Percentiles rank a stretch among this genome's conserved stretches.
Evolutionary conservation across 768 basidiomycete species (phyloP).

Genomic region (Suillus weaverae): DNA sequence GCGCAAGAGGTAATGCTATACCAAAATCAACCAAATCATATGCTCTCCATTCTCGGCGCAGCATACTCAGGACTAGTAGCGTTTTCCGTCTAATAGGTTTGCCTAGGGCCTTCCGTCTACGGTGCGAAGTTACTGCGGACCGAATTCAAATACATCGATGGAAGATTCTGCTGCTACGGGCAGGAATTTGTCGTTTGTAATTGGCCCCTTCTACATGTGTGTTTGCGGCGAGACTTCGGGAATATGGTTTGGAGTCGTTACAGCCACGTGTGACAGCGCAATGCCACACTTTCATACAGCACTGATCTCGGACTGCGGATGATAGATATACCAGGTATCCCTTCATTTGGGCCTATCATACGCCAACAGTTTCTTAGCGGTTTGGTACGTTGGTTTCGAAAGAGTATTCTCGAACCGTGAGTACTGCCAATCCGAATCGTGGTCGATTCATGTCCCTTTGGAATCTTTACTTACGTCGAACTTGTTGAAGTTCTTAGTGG

Average conservation of each 20-base stretch:
- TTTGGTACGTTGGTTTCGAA: background rate
- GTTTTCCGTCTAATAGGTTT: background rate
- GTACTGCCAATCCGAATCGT: background rate
- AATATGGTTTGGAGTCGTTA: background rate
- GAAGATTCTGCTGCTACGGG: background rate
- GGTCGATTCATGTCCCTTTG: background rate
- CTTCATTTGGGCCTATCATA: background rate
- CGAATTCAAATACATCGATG: background rate
- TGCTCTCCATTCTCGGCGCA: conserved; percentile 42
- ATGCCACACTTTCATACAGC: background rate
- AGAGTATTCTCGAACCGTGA: background rate
- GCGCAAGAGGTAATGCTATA: conserved; percentile 27
- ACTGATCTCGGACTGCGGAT: background rate
- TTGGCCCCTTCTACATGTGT: background rate
- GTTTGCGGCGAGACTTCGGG: background rate
- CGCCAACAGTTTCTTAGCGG: background rate
- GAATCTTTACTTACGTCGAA: background rate
- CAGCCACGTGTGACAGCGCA: background rate
- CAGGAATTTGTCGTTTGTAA: background rate
- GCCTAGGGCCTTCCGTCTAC: background rate
- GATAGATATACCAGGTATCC: background rate
- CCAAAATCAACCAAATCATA: conserved; percentile 30
- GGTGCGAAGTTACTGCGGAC: background rate
- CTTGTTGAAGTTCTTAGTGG: background rate
- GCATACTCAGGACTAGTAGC: conserved; percentile 31